A percentile compares a stretch with the other conserved stretches of the same genome.
phyloP scores from a whole-genome alignment of 2,329 filamentous ascomycete genomes.

The Penicillium sp. region DNA sequence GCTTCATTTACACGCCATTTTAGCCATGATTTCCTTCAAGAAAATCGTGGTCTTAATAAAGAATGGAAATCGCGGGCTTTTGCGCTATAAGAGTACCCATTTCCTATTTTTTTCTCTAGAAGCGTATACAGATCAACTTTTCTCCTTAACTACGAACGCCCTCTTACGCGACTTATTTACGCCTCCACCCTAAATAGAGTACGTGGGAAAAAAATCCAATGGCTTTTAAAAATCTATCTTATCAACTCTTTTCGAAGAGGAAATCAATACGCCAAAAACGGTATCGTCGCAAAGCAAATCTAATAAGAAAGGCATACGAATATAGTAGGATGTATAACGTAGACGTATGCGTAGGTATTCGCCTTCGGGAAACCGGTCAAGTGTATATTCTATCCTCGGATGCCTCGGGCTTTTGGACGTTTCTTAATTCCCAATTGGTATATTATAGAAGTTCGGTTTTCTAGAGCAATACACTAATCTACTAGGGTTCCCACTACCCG shows the following conservation, averaged over 20 bases:
- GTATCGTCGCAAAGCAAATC: conserved; percentile 8
- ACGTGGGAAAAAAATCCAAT: too few relatives aligned
- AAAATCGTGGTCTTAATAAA: too few relatives aligned
- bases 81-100: too few relatives aligned
- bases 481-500: not conserved
- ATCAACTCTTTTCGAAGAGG: conserved; percentile 1
- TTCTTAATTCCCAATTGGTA: conserved; percentile 9
- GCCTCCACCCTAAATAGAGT: too few relatives aligned
- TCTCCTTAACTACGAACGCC: too few relatives aligned
- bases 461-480: not conserved
- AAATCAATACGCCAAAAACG: conserved; percentile 8
- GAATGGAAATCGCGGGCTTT: too few relatives aligned
- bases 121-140: too few relatives aligned
- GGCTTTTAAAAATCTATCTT: too few relatives aligned
- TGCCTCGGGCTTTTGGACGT: conserved; percentile 10
- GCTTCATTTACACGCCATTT: too few relatives aligned
- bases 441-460: not conserved
- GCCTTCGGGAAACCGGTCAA: conserved; percentile 14
- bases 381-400: conserved; percentile 16
- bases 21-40: too few relatives aligned
- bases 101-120: too few relatives aligned
- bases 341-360: conserved; percentile 16
- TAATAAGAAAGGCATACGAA: conserved; percentile 13
- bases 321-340: conserved; percentile 14
- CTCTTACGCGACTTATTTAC: too few relatives aligned